Base-by-base conservation (phyloP, 2,329 filamentous ascomycete genomes). In the Juglanconis juglandina region DNA sequence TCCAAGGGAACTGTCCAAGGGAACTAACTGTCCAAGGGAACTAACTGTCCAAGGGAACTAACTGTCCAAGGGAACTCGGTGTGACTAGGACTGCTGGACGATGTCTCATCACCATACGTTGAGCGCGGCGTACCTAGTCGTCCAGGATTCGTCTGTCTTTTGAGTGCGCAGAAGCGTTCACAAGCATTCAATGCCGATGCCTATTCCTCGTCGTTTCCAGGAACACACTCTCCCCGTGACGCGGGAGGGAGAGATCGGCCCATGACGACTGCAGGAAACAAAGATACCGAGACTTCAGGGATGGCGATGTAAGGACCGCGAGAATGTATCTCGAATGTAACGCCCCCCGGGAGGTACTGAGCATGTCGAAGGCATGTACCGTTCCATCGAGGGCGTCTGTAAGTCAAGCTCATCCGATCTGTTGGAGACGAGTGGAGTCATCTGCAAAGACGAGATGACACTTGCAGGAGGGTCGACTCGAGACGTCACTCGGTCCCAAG, bases 401-500 rank as follows among this genome's bases (percentile, higher is more conserved):
- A 35, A 53, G 42, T 17, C 30, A 17, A 47, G 24, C 49, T 53
- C 44, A 35, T 53, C 49, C 37, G 49, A 50, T 50, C 49, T 53
- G 39, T 58, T 34, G 34, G 33, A 34, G 30, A 24, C n/a, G 34
- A 4, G 46, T 17, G 35, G 47, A 50, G 17, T 42, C 46, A 42
- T 50, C 51, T 58, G 54, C 47, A 52, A 52, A 46, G 55, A 42
- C 55, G 11, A 49, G 34, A 30, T 48, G 44, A 46, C 44, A 14
- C 14, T 32, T 52, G 17, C 13, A 35, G 24, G 35, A 17, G 47
- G 55, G 35, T 34, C 24, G 13, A 9, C 35, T 41, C 46, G 11
- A 5, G 33, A 50, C 41, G 11, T 57, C 51, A 58, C 56, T 46
- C 55, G 55, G 37, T 42, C 51, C 49, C 55, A 49, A 49, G 52